Conservation (phyloP, 106 monocot genomes). For the Narthecium ossifragum region DNA sequence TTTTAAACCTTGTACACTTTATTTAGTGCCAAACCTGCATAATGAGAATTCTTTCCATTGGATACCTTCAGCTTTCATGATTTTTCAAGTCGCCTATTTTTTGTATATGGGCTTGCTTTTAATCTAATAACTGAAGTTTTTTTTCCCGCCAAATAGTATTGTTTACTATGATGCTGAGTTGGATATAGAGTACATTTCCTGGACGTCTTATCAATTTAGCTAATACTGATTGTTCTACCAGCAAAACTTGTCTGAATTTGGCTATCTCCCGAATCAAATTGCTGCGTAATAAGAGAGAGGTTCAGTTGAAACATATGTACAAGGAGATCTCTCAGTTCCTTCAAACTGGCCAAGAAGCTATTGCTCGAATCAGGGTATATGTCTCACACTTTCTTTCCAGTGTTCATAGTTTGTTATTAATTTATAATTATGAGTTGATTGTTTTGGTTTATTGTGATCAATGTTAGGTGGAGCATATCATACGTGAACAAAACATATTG, state of each 20-base stretch:
- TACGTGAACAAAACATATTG: constrained; percentile 81
- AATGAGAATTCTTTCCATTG: too few relatives aligned
- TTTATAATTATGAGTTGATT: not conserved
- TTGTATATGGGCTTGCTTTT: not conserved
- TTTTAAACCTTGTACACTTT: too few relatives aligned
- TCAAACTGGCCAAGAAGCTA: constrained; percentile 86
- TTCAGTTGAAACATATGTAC: constrained; percentile 69
- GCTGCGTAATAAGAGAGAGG: constrained; percentile 81
- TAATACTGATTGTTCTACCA: constrained; percentile 16
- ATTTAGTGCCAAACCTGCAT: too few relatives aligned
- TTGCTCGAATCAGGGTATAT: constrained; percentile 81
- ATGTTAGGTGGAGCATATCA: constrained; percentile 87
- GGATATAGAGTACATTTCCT: not conserved
- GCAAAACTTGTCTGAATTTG: constrained; percentile 91
- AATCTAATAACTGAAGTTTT: not conserved
- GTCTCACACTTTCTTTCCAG: not conserved
- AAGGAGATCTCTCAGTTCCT: constrained; percentile 84
- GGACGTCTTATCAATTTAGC: not conserved
- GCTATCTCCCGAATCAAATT: constrained; percentile 90
- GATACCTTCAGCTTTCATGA: not conserved
- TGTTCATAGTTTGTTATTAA: not conserved
- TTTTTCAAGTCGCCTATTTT: not conserved
- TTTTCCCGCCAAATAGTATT: not conserved
- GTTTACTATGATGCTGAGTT: not conserved
- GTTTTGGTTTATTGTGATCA: constrained; percentile 4